Evolutionary conservation across 352 stramenopile species (phyloP).

Genomic region (Discostella stelligera): DNA sequence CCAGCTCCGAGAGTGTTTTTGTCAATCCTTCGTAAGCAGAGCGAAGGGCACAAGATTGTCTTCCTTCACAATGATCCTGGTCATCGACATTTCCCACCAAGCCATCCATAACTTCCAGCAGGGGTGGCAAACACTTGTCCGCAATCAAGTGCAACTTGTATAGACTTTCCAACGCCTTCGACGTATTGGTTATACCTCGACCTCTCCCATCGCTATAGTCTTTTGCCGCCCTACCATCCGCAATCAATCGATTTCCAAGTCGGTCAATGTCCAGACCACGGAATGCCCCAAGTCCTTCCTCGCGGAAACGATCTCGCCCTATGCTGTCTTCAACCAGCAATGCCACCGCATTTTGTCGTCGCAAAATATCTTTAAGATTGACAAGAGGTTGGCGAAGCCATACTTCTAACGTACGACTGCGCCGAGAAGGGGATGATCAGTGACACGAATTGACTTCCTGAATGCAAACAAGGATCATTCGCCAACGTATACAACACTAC

Average conservation of each 20-base stretch:
- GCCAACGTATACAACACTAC: background rate
- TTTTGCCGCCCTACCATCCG: slow-evolving; percentile 13
- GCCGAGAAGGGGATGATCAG: background rate
- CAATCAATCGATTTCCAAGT: slow-evolving; percentile 35
- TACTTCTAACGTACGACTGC: slow-evolving; percentile 88
- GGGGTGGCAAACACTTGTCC: slow-evolving; percentile 55
- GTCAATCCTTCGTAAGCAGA: slow-evolving; percentile 48
- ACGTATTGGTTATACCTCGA: slow-evolving; percentile 21
- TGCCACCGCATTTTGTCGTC: slow-evolving; percentile 89
- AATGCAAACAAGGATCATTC: background rate
- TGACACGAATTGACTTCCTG: background rate
- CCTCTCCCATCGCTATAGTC: slow-evolving; percentile 15
- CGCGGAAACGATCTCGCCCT: slow-evolving; percentile 61
- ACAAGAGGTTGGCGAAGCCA: slow-evolving; percentile 96
- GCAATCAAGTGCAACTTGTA: slow-evolving; percentile 84
- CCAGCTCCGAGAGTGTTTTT: slow-evolving; percentile 66
- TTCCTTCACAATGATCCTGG: slow-evolving; percentile 11
- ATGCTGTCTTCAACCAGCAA: slow-evolving; percentile 88
- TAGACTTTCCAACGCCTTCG: slow-evolving; percentile 70
- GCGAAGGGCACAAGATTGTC: slow-evolving; percentile 26
- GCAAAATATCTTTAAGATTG: slow-evolving; percentile 85
- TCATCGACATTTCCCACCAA: slow-evolving; percentile 37
- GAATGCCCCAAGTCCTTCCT: slow-evolving; percentile 62
- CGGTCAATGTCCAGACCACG: slow-evolving; percentile 63
- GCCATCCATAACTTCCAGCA: slow-evolving; percentile 53